These are phyloP conservation scores for Drechslerella dactyloides DNA, from an alignment of 2,329 filamentous ascomycete species.

Conservation along the genomic window DNA sequence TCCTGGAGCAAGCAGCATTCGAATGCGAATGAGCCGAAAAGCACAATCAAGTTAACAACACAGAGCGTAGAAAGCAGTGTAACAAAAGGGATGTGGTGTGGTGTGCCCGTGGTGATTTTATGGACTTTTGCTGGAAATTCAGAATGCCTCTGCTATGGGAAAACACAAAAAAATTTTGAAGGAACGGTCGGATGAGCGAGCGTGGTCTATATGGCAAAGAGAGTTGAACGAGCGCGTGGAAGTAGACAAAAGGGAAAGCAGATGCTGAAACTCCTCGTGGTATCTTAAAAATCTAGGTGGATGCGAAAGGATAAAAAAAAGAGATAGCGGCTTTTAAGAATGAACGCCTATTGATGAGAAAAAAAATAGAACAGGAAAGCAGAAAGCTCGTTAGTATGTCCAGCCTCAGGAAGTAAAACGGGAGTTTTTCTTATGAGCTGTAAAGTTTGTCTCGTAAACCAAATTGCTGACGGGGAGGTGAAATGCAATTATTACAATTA, in stretches of 20 bases:
- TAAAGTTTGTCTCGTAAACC: background rate
- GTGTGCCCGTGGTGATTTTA: too few species aligned
- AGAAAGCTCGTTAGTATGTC: conserved; percentile 37
- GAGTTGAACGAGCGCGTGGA: background rate
- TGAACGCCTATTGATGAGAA: conserved; percentile 35
- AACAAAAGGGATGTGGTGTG: too few species aligned
- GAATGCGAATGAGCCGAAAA: too few species aligned
- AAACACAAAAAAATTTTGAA: background rate
- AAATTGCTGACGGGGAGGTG: background rate
- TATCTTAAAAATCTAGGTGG: conserved; percentile 39
- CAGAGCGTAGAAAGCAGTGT: too few species aligned
- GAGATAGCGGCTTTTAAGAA: conserved; percentile 12
- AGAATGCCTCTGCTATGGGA: too few species aligned
- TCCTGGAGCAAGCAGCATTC: too few species aligned
- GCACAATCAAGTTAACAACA: too few species aligned
- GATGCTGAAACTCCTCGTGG: conserved; percentile 35
- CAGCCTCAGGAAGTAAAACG: background rate
- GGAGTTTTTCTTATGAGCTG: background rate
- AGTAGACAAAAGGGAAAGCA: conserved; percentile 10
- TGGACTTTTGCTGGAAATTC: too few species aligned
- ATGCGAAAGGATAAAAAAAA: conserved; percentile 13
- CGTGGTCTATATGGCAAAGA: background rate
- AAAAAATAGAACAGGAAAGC: conserved; percentile 16
- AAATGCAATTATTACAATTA: conserved; percentile 2
- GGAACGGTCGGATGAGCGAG: conserved; percentile 19